Evolutionary conservation across 2,329 filamentous ascomycete species (phyloP).

Genomic region (Neofusicoccum cordaticola): DNA sequence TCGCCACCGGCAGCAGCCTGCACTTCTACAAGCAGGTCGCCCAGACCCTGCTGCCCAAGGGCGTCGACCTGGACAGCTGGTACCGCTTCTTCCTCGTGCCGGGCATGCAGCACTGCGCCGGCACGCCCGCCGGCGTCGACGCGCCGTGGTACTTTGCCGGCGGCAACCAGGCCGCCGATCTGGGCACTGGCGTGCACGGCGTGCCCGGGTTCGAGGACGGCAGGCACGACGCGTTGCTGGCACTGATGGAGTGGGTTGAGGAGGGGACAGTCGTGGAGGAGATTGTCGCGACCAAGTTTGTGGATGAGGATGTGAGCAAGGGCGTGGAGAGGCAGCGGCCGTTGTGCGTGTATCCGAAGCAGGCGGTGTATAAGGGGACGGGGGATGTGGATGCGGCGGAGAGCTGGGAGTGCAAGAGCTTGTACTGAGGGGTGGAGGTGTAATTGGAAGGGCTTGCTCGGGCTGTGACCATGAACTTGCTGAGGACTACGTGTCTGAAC

Average conservation of each 20-base stretch:
- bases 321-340: slow-evolving; percentile 35
- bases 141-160: slow-evolving; percentile 49
- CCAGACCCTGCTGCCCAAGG: slow-evolving; percentile 33
- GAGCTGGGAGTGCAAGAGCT: slow-evolving; percentile 28
- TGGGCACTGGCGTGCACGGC: slow-evolving; percentile 24
- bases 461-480: no score
- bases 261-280: slow-evolving; percentile 34
- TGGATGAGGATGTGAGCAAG: slow-evolving; percentile 28
- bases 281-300: slow-evolving; percentile 36
- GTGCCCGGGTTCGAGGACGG: slow-evolving; percentile 33
- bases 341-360: slow-evolving; percentile 34
- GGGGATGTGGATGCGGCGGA: slow-evolving; percentile 28
- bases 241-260: slow-evolving; percentile 41
- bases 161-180: slow-evolving; percentile 28
- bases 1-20: slow-evolving; percentile 50
- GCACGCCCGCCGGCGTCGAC: slow-evolving; percentile 33
- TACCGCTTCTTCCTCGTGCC: slow-evolving; percentile 46
- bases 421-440: background rate
- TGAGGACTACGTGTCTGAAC: no score
- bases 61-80: slow-evolving; percentile 38
- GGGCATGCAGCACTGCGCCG: slow-evolving; percentile 44
- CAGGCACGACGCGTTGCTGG: slow-evolving; percentile 34
- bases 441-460: no score
- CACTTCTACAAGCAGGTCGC: slow-evolving; percentile 52
- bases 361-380: slow-evolving; percentile 27